Conservation (phyloP, 108 stramenopile genomes). For the Seminavis robusta region DNA sequence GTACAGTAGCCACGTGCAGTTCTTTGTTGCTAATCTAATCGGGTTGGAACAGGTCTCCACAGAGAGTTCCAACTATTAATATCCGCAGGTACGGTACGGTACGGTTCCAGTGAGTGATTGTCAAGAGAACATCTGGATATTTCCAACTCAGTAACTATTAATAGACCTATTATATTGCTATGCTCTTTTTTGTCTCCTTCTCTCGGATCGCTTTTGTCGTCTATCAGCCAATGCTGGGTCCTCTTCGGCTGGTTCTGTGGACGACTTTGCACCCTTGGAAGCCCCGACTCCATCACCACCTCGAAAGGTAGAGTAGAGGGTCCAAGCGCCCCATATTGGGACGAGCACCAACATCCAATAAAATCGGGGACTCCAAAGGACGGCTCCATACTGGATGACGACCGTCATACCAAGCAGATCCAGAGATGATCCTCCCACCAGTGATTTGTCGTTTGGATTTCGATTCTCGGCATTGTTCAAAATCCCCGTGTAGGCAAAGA, state of each 20-base stretch:
- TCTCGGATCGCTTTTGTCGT: slow-evolving; percentile 48
- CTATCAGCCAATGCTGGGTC: slow-evolving; percentile 22
- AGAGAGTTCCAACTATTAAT: no score
- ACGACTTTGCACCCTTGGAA: slow-evolving; percentile 1
- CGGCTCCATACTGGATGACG: slow-evolving; percentile 40
- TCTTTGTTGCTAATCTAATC: no score
- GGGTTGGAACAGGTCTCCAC: no score
- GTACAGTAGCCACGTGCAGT: no score
- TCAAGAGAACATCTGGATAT: no score
- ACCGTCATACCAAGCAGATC: slow-evolving; percentile 52
- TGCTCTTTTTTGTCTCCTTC: slow-evolving; percentile 41
- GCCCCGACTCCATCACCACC: background rate
- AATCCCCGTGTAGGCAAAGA: slow-evolving; percentile 43
- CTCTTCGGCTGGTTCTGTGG: background rate
- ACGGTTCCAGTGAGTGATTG: no score
- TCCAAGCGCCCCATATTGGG: slow-evolving; percentile 26
- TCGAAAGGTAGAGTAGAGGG: slow-evolving; percentile 22
- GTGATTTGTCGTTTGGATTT: slow-evolving; percentile 18
- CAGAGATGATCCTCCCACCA: slow-evolving; percentile 50
- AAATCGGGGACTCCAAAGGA: slow-evolving; percentile 36
- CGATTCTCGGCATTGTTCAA: slow-evolving; percentile 36
- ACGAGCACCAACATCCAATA: slow-evolving; percentile 35
- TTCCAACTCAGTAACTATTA: slow-evolving; percentile 12
- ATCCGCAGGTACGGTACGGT: no score
- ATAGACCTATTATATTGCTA: slow-evolving; percentile 17